A percentile compares a stretch with the other conserved stretches of the same genome.
Evolutionary conservation across 805 yeast genomes (phyloP).

Genomic region (Zygosaccharomyces rouxii): DNA sequence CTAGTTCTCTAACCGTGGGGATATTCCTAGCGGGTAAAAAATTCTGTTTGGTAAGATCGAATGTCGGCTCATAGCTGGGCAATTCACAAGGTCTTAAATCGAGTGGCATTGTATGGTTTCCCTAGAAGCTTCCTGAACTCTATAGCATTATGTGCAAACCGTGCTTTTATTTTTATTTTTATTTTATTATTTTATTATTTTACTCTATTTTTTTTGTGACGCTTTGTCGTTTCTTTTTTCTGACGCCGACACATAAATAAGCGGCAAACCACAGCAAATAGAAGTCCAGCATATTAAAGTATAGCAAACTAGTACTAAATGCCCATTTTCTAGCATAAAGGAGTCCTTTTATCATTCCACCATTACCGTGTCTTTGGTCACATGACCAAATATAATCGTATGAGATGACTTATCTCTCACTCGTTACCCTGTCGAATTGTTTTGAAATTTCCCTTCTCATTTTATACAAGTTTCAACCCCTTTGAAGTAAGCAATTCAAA

Average conservation of each 20-base stretch:
- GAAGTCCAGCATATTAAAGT: neutral
- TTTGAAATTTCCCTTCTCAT: neutral
- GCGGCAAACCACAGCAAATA: neutral
- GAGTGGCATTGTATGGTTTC: conserved; percentile 1
- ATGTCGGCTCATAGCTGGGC: conserved; percentile 14
- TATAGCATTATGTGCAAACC: neutral
- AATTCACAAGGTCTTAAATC: conserved; percentile 12
- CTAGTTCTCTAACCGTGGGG: conserved; percentile 26
- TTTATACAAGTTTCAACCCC: neutral
- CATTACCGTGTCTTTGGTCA: too few species aligned
- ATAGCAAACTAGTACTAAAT: neutral
- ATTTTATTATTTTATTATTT: neutral
- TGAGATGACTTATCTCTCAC: neutral
- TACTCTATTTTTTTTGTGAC: conserved; percentile 3
- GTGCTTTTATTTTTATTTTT: neutral
- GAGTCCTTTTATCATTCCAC: too few species aligned
- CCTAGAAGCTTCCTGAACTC: neutral
- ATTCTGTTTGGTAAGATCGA: conserved; percentile 13
- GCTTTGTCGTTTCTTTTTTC: conserved; percentile 1
- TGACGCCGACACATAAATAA: neutral
- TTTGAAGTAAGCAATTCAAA: neutral
- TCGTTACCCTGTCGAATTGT: neutral
- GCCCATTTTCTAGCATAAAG: too few species aligned
- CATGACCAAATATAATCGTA: neutral
- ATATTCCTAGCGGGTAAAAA: conserved; percentile 16